Evolutionary conservation across 2,329 filamentous ascomycete genomes (phyloP).

Genomic region (Sphaerulina musiva): DNA sequence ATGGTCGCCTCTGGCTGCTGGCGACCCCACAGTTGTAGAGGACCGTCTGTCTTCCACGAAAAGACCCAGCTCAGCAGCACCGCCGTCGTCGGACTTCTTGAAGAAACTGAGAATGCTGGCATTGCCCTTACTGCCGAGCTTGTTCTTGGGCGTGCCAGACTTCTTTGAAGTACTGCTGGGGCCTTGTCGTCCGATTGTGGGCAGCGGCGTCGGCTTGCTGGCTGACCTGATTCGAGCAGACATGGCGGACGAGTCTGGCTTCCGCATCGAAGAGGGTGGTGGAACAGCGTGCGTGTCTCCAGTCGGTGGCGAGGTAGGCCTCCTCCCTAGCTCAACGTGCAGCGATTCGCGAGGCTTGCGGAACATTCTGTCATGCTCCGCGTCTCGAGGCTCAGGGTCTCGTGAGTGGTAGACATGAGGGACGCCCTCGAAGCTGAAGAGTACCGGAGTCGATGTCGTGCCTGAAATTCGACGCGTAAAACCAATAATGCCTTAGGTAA

Average conservation of each 20-base stretch:
- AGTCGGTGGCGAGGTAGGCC: slow-evolving; percentile 46
- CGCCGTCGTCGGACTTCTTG: slow-evolving; percentile 43
- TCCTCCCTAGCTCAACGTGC: slow-evolving; percentile 39
- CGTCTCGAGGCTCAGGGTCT: too few relatives aligned
- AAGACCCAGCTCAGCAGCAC: slow-evolving; percentile 25
- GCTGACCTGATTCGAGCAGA: slow-evolving; percentile 20
- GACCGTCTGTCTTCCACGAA: slow-evolving; percentile 33
- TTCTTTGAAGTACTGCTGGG: slow-evolving; percentile 30
- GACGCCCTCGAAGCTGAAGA: neutral
- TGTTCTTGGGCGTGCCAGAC: slow-evolving; percentile 33
- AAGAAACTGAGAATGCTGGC: slow-evolving; percentile 51
- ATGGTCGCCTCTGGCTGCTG: neutral
- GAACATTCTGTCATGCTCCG: slow-evolving; percentile 40
- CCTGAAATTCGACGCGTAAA: neutral
- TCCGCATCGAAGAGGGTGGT: slow-evolving; percentile 24
- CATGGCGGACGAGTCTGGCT: slow-evolving; percentile 27
- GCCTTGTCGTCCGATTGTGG: slow-evolving; percentile 29
- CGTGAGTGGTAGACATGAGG: neutral
- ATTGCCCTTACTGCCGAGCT: slow-evolving; percentile 41
- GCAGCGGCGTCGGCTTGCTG: slow-evolving; percentile 23
- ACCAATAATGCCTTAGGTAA: too few relatives aligned
- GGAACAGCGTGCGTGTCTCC: slow-evolving; percentile 28
- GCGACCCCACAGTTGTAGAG: neutral
- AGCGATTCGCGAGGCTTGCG: slow-evolving; percentile 47
- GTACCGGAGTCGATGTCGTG: neutral